A percentile compares a stretch with the other conserved stretches of the same genome.
These are phyloP conservation scores for Termitomyces titanicus DNA, from an alignment of 768 basidiomycete species.

Conservation along the genomic window DNA sequence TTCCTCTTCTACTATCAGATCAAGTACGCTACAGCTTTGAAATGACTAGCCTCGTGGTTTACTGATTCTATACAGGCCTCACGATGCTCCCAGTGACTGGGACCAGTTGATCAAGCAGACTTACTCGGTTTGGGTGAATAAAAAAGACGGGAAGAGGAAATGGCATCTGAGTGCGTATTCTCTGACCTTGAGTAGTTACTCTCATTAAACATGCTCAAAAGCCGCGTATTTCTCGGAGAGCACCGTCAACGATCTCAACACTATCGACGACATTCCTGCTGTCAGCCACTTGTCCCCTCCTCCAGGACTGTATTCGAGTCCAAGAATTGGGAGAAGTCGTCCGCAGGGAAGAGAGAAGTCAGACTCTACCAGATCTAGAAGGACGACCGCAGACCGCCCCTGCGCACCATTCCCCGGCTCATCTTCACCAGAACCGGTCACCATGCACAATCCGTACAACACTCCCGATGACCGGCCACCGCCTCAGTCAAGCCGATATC, in stretches of 20 bases:
- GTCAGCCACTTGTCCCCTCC: conserved; percentile 64
- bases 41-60: too few species aligned
- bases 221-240: conserved; percentile 82
- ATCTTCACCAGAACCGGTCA: conserved; percentile 26
- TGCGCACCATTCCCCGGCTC: conserved; percentile 4
- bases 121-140: conserved; percentile 75
- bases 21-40: conserved; percentile 50
- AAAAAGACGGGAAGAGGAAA: conserved; percentile 63
- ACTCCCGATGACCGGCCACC: background rate
- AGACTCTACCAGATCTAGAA: conserved; percentile 21
- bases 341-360: conserved; percentile 41
- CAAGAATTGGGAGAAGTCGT: conserved; percentile 50
- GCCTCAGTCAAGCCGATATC: background rate
- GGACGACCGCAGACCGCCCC: background rate
- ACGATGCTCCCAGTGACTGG: conserved; percentile 29
- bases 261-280: conserved; percentile 62
- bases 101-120: conserved; percentile 80
- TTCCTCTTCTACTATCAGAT: conserved; percentile 81
- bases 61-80: background rate
- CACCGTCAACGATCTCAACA: conserved; percentile 67
- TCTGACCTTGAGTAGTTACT: conserved; percentile 2
- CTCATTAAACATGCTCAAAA: conserved; percentile 21
- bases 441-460: conserved; percentile 40
- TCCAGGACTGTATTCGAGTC: conserved; percentile 65
- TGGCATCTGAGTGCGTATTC: conserved; percentile 74